Evolutionary conservation across 1,139 yeast genomes (phyloP).

Genomic region (Blastobotrys apis): DNA sequence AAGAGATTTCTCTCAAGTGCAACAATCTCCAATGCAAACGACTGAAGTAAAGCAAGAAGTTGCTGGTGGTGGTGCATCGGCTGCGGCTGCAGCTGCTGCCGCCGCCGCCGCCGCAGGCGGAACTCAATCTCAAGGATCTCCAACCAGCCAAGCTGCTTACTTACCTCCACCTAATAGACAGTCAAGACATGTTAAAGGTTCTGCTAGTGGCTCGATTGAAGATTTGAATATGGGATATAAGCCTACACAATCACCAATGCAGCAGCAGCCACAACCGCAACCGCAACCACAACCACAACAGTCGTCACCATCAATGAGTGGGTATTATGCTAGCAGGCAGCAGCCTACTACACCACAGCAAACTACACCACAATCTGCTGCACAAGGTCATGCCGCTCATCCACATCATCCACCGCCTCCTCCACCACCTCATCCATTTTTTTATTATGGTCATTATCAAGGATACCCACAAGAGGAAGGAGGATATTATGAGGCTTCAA

Average conservation of each 20-base stretch:
- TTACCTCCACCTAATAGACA: slow-evolving; percentile 5
- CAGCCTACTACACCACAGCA: no score
- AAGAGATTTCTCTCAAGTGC: neutral
- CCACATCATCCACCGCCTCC: slow-evolving; percentile 8
- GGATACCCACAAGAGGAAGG: slow-evolving; percentile 8
- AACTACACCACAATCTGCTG: no score
- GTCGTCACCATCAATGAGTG: no score
- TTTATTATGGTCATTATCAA: slow-evolving; percentile 1
- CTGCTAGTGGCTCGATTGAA: slow-evolving; percentile 2
- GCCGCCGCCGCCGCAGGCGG: slow-evolving; percentile 3
- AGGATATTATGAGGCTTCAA: neutral
- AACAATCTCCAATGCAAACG: neutral
- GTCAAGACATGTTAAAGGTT: slow-evolving; percentile 1
- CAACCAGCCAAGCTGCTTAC: slow-evolving; percentile 1
- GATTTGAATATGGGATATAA: no score
- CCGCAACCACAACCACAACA: slow-evolving; percentile 2
- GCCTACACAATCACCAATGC: slow-evolving; percentile 2
- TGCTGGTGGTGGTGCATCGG: slow-evolving; percentile 5
- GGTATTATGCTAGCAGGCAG: no score
- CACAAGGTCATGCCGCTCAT: no score
- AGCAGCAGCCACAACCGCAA: slow-evolving; percentile 7
- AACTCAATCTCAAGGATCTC: slow-evolving; percentile 1
- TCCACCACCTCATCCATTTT: slow-evolving; percentile 5
- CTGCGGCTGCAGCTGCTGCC: slow-evolving; percentile 3
- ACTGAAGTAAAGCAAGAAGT: slow-evolving; percentile 1